Evolutionary conservation across 768 basidiomycete genomes (phyloP).

Genomic region (Tricholoma hemisulphureum): DNA sequence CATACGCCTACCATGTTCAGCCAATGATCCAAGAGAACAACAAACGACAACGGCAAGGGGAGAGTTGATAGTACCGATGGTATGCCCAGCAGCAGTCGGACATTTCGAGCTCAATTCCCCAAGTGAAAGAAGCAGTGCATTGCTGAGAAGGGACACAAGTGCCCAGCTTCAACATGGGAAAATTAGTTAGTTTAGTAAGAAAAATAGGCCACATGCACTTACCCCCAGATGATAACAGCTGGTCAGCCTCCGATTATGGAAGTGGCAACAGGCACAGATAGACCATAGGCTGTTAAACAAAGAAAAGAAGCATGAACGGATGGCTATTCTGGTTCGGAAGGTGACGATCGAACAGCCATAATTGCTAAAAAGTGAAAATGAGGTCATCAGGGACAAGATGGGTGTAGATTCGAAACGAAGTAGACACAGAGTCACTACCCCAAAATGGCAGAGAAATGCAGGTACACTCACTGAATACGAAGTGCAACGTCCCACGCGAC

Average conservation of each 20-base stretch:
- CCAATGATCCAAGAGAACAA: slow-evolving; percentile 65
- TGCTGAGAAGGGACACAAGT: slow-evolving; percentile 48
- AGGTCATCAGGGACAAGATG: slow-evolving; percentile 6
- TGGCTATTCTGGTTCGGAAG: not conserved
- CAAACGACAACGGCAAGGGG: slow-evolving; percentile 49
- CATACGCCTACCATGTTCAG: slow-evolving; percentile 66
- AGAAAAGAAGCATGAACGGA: not conserved
- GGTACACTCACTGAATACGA: slow-evolving; percentile 48
- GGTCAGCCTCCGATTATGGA: slow-evolving; percentile 55
- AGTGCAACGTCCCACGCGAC: slow-evolving; percentile 53
- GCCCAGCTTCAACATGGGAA: slow-evolving; percentile 44
- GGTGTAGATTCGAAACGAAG: slow-evolving; percentile 16
- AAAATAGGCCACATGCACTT: slow-evolving; percentile 2
- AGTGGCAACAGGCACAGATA: slow-evolving; percentile 57
- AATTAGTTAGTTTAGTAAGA: not conserved
- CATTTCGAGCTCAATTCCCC: slow-evolving; percentile 61
- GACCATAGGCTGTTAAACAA: slow-evolving; percentile 45
- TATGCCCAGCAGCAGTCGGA: slow-evolving; percentile 63
- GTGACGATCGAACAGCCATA: slow-evolving; percentile 62
- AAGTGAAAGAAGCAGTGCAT: slow-evolving; percentile 51
- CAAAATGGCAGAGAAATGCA: not conserved
- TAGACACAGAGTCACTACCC: slow-evolving; percentile 35
- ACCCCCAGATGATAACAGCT: slow-evolving; percentile 61
- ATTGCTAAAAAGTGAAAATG: slow-evolving; percentile 44
- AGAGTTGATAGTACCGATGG: slow-evolving; percentile 65